phyloP scores from a whole-genome alignment of 768 basidiomycete species.

The Psilocybe sp. region DNA sequence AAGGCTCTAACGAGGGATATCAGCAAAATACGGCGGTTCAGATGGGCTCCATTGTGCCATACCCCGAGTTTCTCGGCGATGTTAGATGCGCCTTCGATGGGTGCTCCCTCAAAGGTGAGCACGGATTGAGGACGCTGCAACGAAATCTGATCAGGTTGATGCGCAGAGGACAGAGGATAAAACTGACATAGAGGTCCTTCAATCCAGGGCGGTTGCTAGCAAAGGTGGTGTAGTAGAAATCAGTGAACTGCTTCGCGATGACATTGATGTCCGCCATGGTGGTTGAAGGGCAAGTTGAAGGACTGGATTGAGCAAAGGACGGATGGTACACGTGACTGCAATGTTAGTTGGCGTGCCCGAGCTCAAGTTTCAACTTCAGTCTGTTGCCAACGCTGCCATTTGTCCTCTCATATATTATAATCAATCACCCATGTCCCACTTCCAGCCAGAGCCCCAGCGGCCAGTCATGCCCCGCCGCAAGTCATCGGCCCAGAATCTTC shows the following conservation, averaged over 20 bases:
- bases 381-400: too few species aligned
- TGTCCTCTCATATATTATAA: too few species aligned
- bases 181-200: slow-evolving; percentile 73
- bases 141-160: slow-evolving; percentile 23
- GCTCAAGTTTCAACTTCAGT: too few species aligned
- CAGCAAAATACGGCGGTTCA: background rate
- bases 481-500: slow-evolving; percentile 81
- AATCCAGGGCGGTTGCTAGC: slow-evolving; percentile 60
- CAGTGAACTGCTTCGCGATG: slow-evolving; percentile 76
- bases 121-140: slow-evolving; percentile 76
- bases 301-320: slow-evolving; percentile 13
- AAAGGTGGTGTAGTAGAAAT: slow-evolving; percentile 84
- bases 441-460: slow-evolving; percentile 34
- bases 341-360: background rate
- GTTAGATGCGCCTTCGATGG: slow-evolving; percentile 45
- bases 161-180: slow-evolving; percentile 5
- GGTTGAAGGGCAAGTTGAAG: slow-evolving; percentile 14
- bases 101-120: slow-evolving; percentile 76
- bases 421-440: slow-evolving; percentile 33
- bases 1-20: slow-evolving; percentile 45
- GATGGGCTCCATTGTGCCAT: slow-evolving; percentile 5
- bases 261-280: slow-evolving; percentile 70
- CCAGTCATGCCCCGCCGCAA: slow-evolving; percentile 73
- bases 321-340: slow-evolving; percentile 7
- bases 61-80: slow-evolving; percentile 81